Evolutionary conservation across 192 early-diverging fungal genomes (phyloP), one percentile per base, ranked within the genome.

Genomic region (Coemansia sp.): DNA sequence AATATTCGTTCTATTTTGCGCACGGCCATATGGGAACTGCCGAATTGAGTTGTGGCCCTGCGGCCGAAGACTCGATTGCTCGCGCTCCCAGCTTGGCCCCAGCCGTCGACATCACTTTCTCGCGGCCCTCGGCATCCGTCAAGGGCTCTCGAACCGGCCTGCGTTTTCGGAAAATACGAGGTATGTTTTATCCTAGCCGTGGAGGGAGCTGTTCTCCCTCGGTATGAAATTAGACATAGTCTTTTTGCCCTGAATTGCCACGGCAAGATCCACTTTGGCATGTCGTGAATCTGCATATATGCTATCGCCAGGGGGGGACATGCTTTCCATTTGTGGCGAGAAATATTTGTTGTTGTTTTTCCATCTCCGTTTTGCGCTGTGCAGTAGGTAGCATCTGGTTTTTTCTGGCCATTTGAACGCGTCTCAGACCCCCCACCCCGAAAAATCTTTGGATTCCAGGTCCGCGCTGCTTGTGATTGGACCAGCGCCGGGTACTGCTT

Each of bases 81-180:
- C 63, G 61, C 26, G 47, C 63, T 0, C 74, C 74, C 13, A 78
- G 74, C 26, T 53, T 70, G 57, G 74, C 68, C 31, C 74, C 74
- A 9, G 74, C 74, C 11, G 74, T 78, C 31, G 74, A 78, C 61
- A 78, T 78, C 23, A 78, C 74, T 16, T 70, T 78, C 47, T 78
- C 74, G 16, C 56, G 61, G 61, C 68, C 74, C 9, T 65, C 68
- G 1, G 74, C 74, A 14, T 13, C 60, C 36, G 36, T 70, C 43
- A 78, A 78, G 61, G 60, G 53, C 45, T 63, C 74, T 28, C 49
- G 36, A 28, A 33, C 68, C 16, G 68, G 63, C 0, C 48, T 60
- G 19, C 74, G 74, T 26, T 67, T 78, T 57, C 55, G 68, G 36
- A 70, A 70, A 28, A 68, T 78, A 13, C 50, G 61, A 67, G 68